These are phyloP conservation scores for Hygrophoropsis aurantiaca DNA, from an alignment of 768 basidiomycete species.

Conservation along the genomic window DNA sequence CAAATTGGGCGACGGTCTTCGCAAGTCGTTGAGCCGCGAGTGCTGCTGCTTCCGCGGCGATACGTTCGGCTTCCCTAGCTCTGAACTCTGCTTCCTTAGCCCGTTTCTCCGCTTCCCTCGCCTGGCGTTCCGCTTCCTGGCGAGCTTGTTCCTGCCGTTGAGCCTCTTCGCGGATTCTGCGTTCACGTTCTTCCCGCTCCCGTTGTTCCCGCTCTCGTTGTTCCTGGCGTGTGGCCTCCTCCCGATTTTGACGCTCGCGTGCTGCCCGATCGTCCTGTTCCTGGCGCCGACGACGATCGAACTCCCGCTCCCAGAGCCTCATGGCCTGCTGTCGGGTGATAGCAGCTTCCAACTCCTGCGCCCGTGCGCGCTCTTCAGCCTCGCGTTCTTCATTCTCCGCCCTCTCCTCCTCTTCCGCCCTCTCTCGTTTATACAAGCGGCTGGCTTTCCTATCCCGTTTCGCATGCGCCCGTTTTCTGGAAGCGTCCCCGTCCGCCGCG, in stretches of 20 bases:
- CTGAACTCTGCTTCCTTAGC: constrained; percentile 17
- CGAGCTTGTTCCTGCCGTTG: constrained; percentile 22
- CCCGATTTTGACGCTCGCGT: constrained; percentile 20
- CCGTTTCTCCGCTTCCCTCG: constrained; percentile 14
- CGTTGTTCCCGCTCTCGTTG: constrained; percentile 9
- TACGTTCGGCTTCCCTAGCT: constrained; percentile 4
- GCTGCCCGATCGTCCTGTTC: too few species aligned
- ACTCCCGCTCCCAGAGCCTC: constrained; percentile 12
- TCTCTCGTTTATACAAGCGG: constrained; percentile 13
- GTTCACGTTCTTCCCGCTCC: constrained; percentile 18
- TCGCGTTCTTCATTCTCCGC: constrained; percentile 18
- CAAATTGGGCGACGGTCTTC: constrained; percentile 12
- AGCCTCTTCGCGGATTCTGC: constrained; percentile 14
- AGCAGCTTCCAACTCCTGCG: not conserved
- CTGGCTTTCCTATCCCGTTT: constrained; percentile 18
- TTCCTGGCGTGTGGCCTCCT: constrained; percentile 12
- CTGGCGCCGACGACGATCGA: constrained; percentile 16
- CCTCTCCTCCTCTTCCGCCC: constrained; percentile 15
- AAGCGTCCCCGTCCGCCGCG: constrained; percentile 13
- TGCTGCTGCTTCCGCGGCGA: constrained; percentile 1
- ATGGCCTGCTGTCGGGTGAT: constrained; percentile 13
- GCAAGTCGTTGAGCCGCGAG: constrained; percentile 2
- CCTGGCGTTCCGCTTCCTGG: constrained; percentile 9
- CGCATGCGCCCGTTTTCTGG: constrained; percentile 15
- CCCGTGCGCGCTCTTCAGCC: constrained; percentile 15